Percentiles rank a stretch among this genome's conserved stretches.
Evolutionary conservation across 768 basidiomycete species (phyloP).

Genomic region (Tubosaeta sp.): DNA sequence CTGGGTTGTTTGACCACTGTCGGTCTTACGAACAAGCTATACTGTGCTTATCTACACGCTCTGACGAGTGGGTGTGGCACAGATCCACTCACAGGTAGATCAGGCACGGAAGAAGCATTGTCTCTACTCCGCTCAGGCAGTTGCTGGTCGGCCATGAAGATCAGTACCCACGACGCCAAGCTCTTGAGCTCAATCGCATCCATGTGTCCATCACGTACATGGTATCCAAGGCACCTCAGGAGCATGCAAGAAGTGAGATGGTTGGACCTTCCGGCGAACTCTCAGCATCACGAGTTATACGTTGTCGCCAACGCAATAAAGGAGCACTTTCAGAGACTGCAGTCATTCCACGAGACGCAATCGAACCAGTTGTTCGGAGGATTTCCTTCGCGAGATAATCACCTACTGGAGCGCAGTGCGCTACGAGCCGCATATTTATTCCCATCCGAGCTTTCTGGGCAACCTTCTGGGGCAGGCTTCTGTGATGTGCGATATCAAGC

Average conservation of each 20-base stretch:
- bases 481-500: slow-evolving; percentile 5
- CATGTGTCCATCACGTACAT: slow-evolving; percentile 33
- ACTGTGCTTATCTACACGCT: slow-evolving; percentile 43
- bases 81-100: slow-evolving; percentile 38
- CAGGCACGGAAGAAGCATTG: slow-evolving; percentile 26
- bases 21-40: slow-evolving; percentile 28
- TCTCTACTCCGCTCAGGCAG: slow-evolving; percentile 35
- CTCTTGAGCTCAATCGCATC: slow-evolving; percentile 31
- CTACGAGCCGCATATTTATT: background rate
- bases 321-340: slow-evolving; percentile 15
- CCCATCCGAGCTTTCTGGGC: slow-evolving; percentile 2
- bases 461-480: background rate
- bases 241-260: slow-evolving; percentile 38
- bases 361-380: background rate
- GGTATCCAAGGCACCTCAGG: slow-evolving; percentile 34
- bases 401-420: slow-evolving; percentile 15
- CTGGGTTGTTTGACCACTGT: slow-evolving; percentile 22
- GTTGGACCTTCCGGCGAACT: slow-evolving; percentile 16
- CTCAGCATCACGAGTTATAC: slow-evolving; percentile 31
- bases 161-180: slow-evolving; percentile 23
- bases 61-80: slow-evolving; percentile 35
- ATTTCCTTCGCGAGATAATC: slow-evolving; percentile 3
- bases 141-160: slow-evolving; percentile 35
- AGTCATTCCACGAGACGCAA: slow-evolving; percentile 5
- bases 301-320: slow-evolving; percentile 25